phyloP scores from a whole-genome alignment of 2,329 filamentous ascomycete species.

The Magnaporthiopsis poae region DNA sequence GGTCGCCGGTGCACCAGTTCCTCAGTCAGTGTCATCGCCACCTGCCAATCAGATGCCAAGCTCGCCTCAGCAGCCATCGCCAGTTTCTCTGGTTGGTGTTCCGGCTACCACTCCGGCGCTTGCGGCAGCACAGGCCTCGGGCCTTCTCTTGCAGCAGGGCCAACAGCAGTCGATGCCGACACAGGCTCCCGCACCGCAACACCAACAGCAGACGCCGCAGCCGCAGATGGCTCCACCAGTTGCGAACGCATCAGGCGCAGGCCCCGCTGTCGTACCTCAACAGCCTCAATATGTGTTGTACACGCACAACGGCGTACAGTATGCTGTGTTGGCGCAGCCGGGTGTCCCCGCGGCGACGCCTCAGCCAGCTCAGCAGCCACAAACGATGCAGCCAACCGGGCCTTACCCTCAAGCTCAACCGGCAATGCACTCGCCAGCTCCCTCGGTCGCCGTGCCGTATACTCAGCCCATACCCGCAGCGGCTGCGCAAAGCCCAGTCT shows the following conservation, averaged over 20 bases:
- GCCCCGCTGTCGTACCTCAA: not conserved
- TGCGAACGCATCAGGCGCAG: not conserved
- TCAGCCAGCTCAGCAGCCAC: not conserved
- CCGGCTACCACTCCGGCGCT: not conserved
- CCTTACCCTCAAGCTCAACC: not conserved
- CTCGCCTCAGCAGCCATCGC: not conserved
- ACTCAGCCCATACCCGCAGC: not conserved
- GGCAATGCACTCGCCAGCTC: conserved; percentile 5
- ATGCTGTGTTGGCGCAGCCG: not conserved
- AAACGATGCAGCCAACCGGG: not conserved
- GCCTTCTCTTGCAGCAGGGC: not conserved
- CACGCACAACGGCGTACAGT: not conserved
- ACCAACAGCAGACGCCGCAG: not conserved
- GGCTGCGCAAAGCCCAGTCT: not conserved
- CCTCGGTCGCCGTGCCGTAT: not conserved
- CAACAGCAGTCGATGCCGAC: not conserved
- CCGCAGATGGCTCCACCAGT: not conserved
- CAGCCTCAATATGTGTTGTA: not conserved
- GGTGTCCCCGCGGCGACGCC: not conserved
- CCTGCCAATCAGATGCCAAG: not conserved
- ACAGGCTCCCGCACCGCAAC: not conserved
- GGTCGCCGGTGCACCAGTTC: too few relatives aligned
- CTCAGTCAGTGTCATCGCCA: not conserved
- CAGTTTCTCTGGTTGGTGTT: not conserved
- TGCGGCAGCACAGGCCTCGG: not conserved